These are phyloP conservation scores for Haberlea rhodopensis DNA, from an alignment of 257 asterid genomes.

Conservation along the genomic window DNA sequence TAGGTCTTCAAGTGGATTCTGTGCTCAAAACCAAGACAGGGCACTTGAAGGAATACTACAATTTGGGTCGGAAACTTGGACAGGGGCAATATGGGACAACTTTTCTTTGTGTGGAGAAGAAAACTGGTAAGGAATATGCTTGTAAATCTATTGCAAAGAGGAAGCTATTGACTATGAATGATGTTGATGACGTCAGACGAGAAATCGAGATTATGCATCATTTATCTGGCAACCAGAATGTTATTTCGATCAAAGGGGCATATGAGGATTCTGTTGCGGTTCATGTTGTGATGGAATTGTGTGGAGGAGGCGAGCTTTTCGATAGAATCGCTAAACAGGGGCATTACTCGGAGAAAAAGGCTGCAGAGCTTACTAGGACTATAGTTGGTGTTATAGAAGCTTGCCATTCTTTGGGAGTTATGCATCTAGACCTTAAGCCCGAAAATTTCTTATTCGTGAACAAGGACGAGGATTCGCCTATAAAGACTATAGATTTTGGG, in stretches of 20 bases:
- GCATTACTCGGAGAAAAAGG: constrained; percentile 34
- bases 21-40: constrained; percentile 29
- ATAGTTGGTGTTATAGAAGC: constrained; percentile 31
- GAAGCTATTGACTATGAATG: constrained; percentile 24
- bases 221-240: constrained; percentile 22
- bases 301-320: constrained; percentile 34
- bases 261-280: constrained; percentile 33
- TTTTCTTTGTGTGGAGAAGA: constrained; percentile 26
- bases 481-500: constrained; percentile 31
- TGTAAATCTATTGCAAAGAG: constrained; percentile 35
- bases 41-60: constrained; percentile 27
- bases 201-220: constrained; percentile 36
- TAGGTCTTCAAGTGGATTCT: constrained; percentile 28
- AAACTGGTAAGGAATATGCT: constrained; percentile 26
- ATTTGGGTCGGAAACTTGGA: constrained; percentile 31
- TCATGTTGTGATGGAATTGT: constrained; percentile 33
- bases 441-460: constrained; percentile 32
- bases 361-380: constrained; percentile 28
- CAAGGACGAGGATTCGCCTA: constrained; percentile 29
- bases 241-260: constrained; percentile 29
- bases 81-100: constrained; percentile 34
- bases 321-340: constrained; percentile 28
- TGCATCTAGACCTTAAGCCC: constrained; percentile 31
- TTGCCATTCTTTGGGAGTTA: constrained; percentile 35
- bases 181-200: constrained; percentile 31